Base-by-base conservation (phyloP, 176 grass and related monocot species). In the Oryza longistaminata region DNA sequence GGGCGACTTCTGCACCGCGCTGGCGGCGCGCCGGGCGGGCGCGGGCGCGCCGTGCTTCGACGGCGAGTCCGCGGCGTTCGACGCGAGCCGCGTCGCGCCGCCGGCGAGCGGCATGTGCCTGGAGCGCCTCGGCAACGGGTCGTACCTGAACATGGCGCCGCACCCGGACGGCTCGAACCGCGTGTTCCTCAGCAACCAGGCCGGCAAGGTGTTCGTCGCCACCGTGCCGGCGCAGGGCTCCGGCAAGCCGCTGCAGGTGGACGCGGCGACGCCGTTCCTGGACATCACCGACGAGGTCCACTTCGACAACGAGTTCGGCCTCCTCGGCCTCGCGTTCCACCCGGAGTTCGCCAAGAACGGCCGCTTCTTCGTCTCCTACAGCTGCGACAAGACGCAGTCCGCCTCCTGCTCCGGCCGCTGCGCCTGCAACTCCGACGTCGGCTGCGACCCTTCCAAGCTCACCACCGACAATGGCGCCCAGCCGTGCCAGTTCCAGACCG, bases 341-440 rank as follows among this genome's bases (percentile, higher is more conserved):
- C 93, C 91, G 40, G 87, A 81, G 21, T 98, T 92, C 71, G 82
- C 65, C 3, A n/a, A 35, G 9, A 98, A 98, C 68, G 93, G 96
- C 1, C 82, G 93, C 4, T 98, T 98, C 73, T 98, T 98, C 68
- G 91, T 98, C 48, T 98, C 96, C 39, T 98, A 98, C 78, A 95
- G 89, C 87, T 98, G 96, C 60, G 96, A 98, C 67, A 93, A 90
- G 83, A 81, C 80, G 64, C 71, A 87, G 62, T 93, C 91, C 34
- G 64, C 89, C 0, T 72, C 92, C 1, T 98, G 96, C 85, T 72
- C 90, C 1, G 96, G 96, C 13, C 90, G 93, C 19, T 98, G 96
- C 76, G 92, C 93, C 3, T 98, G 96, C 80, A 98, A 98, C 89
- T 87, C 93, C 44, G 96, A 95, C 68, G 73, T 91, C 35, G 88